Conservation (phyloP, 2,329 filamentous ascomycete species). For the Pseudopithomyces chartarum region DNA sequence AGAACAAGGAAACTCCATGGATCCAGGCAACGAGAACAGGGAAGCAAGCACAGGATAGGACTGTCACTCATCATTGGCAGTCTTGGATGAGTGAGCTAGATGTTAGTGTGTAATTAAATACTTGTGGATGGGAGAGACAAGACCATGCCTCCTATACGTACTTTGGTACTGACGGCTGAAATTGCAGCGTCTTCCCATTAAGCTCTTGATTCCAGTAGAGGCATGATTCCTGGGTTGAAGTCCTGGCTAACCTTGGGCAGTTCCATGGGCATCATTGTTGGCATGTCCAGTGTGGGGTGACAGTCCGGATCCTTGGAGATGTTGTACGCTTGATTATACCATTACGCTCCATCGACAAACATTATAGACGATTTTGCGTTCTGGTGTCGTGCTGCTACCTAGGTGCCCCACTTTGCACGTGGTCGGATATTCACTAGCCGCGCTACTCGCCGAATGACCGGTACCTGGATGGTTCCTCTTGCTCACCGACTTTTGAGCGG, state of each 20-base stretch:
- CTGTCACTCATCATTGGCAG: conserved; percentile 11
- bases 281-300: not conserved
- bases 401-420: not conserved
- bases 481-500: conserved; percentile 33
- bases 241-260: not conserved
- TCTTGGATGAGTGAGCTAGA: conserved; percentile 32
- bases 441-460: conserved; percentile 24
- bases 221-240: not conserved
- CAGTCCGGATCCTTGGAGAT: not conserved
- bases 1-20: conserved; percentile 6
- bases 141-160: conserved; percentile 41
- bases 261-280: not conserved
- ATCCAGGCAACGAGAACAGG: conserved; percentile 18
- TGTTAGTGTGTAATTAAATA: conserved; percentile 41
- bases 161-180: conserved; percentile 21
- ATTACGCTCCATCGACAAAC: conserved; percentile 6
- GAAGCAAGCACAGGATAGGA: conserved; percentile 16
- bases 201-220: not conserved
- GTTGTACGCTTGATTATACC: conserved; percentile 2
- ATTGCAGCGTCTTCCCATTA: not conserved
- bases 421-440: conserved; percentile 14
- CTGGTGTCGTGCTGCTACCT: not conserved
- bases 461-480: conserved; percentile 25
- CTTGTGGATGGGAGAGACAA: conserved; percentile 29
- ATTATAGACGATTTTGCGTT: conserved; percentile 10